Evolutionary conservation across 129 eudicot species (phyloP).

Genomic region (Erigeron canadensis): DNA sequence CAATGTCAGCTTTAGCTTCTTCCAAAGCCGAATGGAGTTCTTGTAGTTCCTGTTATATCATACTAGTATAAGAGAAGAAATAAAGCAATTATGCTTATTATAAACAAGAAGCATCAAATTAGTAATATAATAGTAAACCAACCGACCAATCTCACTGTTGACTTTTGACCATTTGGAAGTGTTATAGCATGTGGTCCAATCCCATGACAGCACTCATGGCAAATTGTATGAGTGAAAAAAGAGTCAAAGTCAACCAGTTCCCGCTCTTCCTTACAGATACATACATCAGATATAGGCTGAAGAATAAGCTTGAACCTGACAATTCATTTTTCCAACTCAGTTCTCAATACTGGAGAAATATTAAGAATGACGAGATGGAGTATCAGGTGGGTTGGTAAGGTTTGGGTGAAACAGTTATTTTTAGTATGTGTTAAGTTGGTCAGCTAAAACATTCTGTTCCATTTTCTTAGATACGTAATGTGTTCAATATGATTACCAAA

Average conservation of each 20-base stretch:
- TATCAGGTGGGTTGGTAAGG: neutral
- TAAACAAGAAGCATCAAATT: constrained; percentile 12
- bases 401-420: neutral
- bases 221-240: constrained; percentile 94
- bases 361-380: neutral
- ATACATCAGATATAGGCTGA: constrained; percentile 76
- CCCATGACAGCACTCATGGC: constrained; percentile 99
- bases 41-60: constrained; percentile 74
- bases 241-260: constrained; percentile 83
- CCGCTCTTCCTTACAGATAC: constrained; percentile 67
- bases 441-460: neutral
- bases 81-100: constrained; percentile 4
- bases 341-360: constrained; percentile 3
- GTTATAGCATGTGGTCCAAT: constrained; percentile 92
- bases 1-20: constrained; percentile 99
- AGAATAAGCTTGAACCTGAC: constrained; percentile 93
- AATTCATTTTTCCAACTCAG: constrained; percentile 19
- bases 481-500: neutral
- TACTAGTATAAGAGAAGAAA: constrained; percentile 12
- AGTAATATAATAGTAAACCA: neutral
- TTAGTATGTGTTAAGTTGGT: neutral
- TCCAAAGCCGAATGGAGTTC: constrained; percentile 93
- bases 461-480: neutral
- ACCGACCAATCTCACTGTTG: constrained; percentile 94
- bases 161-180: constrained; percentile 76